phyloP scores from a whole-genome alignment of 1,139 yeast species.

The Arxiozyma heterogenica region DNA sequence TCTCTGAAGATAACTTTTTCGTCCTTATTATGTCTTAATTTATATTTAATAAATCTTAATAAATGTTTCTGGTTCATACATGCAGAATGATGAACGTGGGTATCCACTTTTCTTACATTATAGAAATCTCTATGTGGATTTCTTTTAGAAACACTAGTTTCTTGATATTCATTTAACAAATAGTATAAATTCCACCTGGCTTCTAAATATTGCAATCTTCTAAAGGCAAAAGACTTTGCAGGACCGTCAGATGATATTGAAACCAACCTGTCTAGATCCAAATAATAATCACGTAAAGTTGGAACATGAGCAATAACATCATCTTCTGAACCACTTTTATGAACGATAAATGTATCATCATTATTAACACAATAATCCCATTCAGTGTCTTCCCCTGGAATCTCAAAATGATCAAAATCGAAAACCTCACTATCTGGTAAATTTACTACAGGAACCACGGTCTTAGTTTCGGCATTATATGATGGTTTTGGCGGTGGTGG shows the following conservation, averaged over 20 bases:
- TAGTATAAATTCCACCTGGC: conserved; percentile 94
- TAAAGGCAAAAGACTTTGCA: conserved; percentile 91
- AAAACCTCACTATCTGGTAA: conserved; percentile 46
- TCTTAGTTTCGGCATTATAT: conserved; percentile 67
- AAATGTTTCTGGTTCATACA: conserved; percentile 98
- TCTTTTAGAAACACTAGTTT: conserved; percentile 71
- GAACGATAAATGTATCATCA: conserved; percentile 64
- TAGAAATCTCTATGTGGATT: conserved; percentile 96
- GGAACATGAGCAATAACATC: conserved; percentile 55
- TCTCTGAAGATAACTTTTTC: conserved; percentile 92
- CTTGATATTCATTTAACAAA: conserved; percentile 84
- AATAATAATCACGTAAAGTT: conserved; percentile 68
- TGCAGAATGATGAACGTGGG: conserved; percentile 98
- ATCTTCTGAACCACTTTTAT: conserved; percentile 31
- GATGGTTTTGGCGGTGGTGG: conserved; percentile 95
- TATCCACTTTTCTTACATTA: conserved; percentile 96
- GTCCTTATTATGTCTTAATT: conserved; percentile 68
- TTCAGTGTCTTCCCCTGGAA: conserved; percentile 52
- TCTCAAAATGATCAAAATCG: conserved; percentile 47
- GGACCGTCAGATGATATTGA: conserved; percentile 88
- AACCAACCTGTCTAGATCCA: conserved; percentile 66
- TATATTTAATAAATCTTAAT: conserved; percentile 86
- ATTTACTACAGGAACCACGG: conserved; percentile 33
- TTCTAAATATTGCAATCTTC: conserved; percentile 85
- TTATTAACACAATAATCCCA: conserved; percentile 45